These are phyloP conservation scores for Pleurotus salmoneostramineus DNA, from an alignment of 768 basidiomycete species.

Conservation along the genomic window DNA sequence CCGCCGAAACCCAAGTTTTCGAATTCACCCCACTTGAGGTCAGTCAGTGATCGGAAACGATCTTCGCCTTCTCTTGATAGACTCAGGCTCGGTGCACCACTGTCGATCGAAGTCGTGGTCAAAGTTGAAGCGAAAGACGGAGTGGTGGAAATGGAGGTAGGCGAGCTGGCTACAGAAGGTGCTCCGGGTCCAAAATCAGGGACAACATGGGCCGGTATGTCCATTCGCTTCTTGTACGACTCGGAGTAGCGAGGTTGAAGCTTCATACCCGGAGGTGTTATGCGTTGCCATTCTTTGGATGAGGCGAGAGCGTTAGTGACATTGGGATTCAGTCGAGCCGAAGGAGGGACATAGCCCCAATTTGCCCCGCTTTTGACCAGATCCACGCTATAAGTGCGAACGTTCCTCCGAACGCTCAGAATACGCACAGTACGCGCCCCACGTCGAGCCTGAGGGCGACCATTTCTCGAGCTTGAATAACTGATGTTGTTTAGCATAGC, in stretches of 20 bases:
- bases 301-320: constrained; percentile 35
- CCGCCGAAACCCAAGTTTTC: constrained; percentile 78
- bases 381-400: constrained; percentile 85
- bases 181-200: constrained; percentile 41
- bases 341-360: constrained; percentile 35
- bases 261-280: constrained; percentile 59
- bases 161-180: constrained; percentile 24
- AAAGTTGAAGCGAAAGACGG: constrained; percentile 15
- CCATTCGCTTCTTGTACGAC: constrained; percentile 72
- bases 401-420: constrained; percentile 72
- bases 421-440: constrained; percentile 79
- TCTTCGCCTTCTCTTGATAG: constrained; percentile 48
- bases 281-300: constrained; percentile 76
- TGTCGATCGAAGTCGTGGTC: constrained; percentile 34
- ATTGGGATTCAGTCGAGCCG: constrained; percentile 13
- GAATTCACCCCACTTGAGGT: constrained; percentile 91
- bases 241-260: constrained; percentile 70
- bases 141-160: constrained; percentile 24
- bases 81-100: constrained; percentile 8
- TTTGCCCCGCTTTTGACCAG: constrained; percentile 62
- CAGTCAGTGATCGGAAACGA: constrained; percentile 76
- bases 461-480: constrained; percentile 16
- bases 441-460: constrained; percentile 61
- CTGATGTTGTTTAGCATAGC: constrained; percentile 52
- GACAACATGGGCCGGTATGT: constrained; percentile 55